phyloP scores from a whole-genome alignment of 176 grass and related monocot species.

The Triticum timopheevii region DNA sequence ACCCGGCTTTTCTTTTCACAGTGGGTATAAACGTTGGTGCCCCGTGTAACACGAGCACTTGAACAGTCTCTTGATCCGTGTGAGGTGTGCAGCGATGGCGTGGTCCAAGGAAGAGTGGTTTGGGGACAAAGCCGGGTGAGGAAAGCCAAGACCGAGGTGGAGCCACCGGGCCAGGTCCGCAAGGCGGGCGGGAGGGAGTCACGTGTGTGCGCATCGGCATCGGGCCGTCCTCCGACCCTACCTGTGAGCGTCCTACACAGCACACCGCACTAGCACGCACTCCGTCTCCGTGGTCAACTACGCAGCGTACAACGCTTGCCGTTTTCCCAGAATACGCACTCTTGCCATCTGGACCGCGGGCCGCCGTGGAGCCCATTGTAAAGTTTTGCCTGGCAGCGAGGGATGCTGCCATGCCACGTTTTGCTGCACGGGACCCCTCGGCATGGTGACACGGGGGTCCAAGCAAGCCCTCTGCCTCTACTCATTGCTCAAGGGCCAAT shows the following conservation, averaged over 20 bases:
- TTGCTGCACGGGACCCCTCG: neutral
- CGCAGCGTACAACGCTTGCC: neutral
- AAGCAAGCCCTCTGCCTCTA: neutral
- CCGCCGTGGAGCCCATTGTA: neutral
- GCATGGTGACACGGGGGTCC: neutral
- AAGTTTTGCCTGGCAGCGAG: neutral
- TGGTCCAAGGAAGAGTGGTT: neutral
- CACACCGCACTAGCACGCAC: no score
- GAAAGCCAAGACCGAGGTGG: neutral
- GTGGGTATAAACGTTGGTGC: no score
- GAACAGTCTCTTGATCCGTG: no score
- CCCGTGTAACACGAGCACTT: neutral
- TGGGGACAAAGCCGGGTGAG: neutral
- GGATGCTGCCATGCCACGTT: neutral
- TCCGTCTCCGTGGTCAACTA: neutral
- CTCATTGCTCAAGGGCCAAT: conserved; percentile 23
- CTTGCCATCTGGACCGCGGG: neutral
- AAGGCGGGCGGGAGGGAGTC: conserved; percentile 9
- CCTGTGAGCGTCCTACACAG: neutral
- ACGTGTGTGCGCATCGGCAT: conserved; percentile 19
- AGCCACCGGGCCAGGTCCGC: neutral
- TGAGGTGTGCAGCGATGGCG: neutral
- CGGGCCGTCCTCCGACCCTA: neutral
- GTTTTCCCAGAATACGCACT: neutral
- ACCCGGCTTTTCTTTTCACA: no score